These are phyloP conservation scores for Parastagonospora avenae DNA, from an alignment of 2,329 filamentous ascomycete species.

Conservation along the genomic window DNA sequence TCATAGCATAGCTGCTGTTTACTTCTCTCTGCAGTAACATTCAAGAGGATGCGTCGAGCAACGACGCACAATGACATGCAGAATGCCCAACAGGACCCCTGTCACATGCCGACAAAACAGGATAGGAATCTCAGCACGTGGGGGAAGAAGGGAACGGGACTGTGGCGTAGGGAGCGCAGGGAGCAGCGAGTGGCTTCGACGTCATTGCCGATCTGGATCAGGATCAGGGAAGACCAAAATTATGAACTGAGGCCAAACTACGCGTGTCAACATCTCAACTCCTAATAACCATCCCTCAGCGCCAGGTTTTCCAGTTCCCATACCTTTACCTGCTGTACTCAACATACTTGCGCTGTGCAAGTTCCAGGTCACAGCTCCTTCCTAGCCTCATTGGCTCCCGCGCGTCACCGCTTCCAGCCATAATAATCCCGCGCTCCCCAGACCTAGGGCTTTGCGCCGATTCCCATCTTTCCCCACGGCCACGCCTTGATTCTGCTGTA, in stretches of 20 bases:
- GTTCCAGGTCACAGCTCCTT: constrained; percentile 5
- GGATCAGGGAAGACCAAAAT: constrained; percentile 32
- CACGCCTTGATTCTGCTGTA: neutral
- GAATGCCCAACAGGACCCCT: neutral
- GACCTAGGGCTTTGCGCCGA: constrained; percentile 5
- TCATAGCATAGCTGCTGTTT: neutral
- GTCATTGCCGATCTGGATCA: constrained; percentile 32
- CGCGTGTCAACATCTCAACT: constrained; percentile 23
- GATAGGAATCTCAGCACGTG: constrained; percentile 22
- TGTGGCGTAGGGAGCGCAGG: constrained; percentile 25
- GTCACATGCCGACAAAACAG: constrained; percentile 15
- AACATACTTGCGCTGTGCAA: constrained; percentile 1
- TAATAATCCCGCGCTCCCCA: constrained; percentile 19
- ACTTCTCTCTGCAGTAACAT: neutral
- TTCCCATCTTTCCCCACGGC: constrained; percentile 1
- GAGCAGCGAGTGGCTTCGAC: constrained; percentile 21
- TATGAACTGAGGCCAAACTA: constrained; percentile 21
- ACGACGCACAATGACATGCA: neutral
- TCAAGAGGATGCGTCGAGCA: neutral
- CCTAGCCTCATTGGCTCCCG: constrained; percentile 8
- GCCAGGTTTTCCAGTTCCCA: neutral
- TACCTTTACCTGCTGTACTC: constrained; percentile 2
- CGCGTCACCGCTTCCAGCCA: constrained; percentile 8
- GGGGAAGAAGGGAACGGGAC: constrained; percentile 1
- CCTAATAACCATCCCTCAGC: neutral